Conservation (phyloP, 2,329 filamentous ascomycete genomes). For the Lithohypha guttulata region DNA sequence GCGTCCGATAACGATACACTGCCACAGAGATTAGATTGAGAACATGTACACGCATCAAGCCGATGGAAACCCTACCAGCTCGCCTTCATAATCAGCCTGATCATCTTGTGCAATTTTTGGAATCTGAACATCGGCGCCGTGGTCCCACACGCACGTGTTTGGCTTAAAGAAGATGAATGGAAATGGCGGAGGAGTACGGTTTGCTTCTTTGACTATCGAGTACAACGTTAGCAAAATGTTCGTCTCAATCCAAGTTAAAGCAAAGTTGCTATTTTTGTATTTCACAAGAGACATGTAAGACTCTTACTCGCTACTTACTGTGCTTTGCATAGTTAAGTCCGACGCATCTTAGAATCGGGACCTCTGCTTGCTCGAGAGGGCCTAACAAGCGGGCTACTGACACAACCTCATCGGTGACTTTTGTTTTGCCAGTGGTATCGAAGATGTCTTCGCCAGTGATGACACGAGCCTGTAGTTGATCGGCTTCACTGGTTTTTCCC, state of each 20-base stretch:
- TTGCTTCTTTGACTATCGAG: conserved; percentile 27
- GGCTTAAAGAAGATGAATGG: conserved; percentile 34
- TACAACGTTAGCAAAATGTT: conserved; percentile 22
- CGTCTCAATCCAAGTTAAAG: conserved; percentile 31
- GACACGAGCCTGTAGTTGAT: conserved; percentile 42
- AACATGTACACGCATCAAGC: no score
- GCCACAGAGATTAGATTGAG: neutral
- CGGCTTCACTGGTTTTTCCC: conserved; percentile 37
- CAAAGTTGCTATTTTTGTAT: no score
- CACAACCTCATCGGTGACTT: conserved; percentile 44
- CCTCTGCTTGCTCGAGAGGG: conserved; percentile 78
- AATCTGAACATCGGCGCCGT: conserved; percentile 23
- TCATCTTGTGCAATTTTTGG: conserved; percentile 30
- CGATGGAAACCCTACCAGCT: conserved; percentile 29
- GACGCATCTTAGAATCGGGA: conserved; percentile 53
- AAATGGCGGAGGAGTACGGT: conserved; percentile 27
- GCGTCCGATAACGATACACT: conserved; percentile 27
- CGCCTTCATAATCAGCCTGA: conserved; percentile 33
- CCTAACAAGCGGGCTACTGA: conserved; percentile 64
- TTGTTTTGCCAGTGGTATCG: conserved; percentile 25
- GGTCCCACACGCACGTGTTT: conserved; percentile 26
- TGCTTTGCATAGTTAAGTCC: conserved; percentile 38
- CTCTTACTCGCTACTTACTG: no score
- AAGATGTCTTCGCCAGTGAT: conserved; percentile 43
- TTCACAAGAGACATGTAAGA: no score